Conservation (phyloP, 2,329 filamentous ascomycete species). For the Fusarium nodosum region DNA sequence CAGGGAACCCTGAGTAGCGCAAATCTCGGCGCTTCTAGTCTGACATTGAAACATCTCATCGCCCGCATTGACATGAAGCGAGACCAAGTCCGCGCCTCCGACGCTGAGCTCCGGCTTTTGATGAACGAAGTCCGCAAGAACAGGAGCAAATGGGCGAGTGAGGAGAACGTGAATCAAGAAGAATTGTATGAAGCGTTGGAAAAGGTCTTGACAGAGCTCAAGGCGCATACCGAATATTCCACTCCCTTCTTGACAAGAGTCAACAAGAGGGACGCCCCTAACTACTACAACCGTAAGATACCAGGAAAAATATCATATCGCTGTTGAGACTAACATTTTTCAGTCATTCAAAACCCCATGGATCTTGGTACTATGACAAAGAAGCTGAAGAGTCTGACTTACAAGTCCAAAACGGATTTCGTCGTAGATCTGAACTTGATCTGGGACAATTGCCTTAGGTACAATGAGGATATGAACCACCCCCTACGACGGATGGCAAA, state of each 20-base stretch:
- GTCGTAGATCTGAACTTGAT: constrained; percentile 94
- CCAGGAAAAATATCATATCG: background rate
- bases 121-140: constrained; percentile 99
- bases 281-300: constrained; percentile 88
- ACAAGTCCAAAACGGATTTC: constrained; percentile 94
- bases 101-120: constrained; percentile 89
- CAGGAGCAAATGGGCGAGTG: constrained; percentile 97
- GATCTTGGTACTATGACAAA: constrained; percentile 98
- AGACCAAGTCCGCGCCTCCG: constrained; percentile 88
- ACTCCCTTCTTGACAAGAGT: constrained; percentile 95
- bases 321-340: constrained; percentile 43
- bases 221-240: constrained; percentile 97
- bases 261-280: constrained; percentile 96
- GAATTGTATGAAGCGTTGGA: constrained; percentile 97
- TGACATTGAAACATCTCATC: constrained; percentile 97
- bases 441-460: constrained; percentile 96
- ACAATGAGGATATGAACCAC: constrained; percentile 91
- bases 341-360: constrained; percentile 97
- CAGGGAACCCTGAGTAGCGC: constrained; percentile 93
- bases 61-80: constrained; percentile 94
- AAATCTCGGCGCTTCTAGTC: constrained; percentile 93
- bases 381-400: constrained; percentile 85
- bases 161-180: constrained; percentile 97
- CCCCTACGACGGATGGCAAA: constrained; percentile 92
- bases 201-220: constrained; percentile 96